phyloP scores from a whole-genome alignment of 2,329 filamentous ascomycete genomes.

The Fusarium austroafricanum region DNA sequence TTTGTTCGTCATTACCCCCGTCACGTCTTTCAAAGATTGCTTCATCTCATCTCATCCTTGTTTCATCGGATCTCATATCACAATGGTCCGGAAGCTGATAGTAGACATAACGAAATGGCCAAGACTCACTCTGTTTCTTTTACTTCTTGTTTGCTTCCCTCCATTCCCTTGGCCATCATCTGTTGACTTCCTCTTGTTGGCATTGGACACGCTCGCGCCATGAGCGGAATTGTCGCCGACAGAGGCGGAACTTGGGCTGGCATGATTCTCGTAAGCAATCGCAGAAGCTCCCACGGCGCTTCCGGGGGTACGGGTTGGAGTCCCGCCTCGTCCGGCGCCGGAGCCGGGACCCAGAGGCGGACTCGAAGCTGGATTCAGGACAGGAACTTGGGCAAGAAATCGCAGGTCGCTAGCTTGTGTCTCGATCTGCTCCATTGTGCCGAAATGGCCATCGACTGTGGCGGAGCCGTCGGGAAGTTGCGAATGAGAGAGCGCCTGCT shows the following conservation, averaged over 20 bases:
- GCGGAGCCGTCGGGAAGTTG: conserved; percentile 9
- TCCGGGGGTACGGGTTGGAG: conserved; percentile 35
- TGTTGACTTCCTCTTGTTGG: conserved; percentile 54
- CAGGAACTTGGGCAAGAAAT: conserved; percentile 58
- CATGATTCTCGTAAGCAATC: conserved; percentile 50
- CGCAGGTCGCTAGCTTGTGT: conserved; percentile 66
- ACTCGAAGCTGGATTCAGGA: conserved; percentile 41
- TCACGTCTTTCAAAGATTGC: neutral
- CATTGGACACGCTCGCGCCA: conserved; percentile 39
- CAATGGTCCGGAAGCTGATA: neutral
- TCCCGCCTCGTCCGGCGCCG: conserved; percentile 33
- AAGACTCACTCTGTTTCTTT: conserved; percentile 67
- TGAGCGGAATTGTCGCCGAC: conserved; percentile 64
- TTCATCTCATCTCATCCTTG: conserved; percentile 8
- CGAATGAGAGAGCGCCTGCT: conserved; percentile 13
- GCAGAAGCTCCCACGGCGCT: conserved; percentile 42
- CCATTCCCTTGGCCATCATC: conserved; percentile 53
- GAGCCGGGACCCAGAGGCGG: conserved; percentile 38
- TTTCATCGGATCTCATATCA: conserved; percentile 20
- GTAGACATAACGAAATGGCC: conserved; percentile 9
- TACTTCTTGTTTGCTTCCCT: conserved; percentile 67
- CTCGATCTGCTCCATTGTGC: conserved; percentile 65
- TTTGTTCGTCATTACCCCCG: neutral
- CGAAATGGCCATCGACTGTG: conserved; percentile 39
- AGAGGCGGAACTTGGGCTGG: conserved; percentile 54